These are phyloP conservation scores for Phoenix roebelenii DNA, from an alignment of 176 grass and related monocot species.

Conservation along the genomic window DNA sequence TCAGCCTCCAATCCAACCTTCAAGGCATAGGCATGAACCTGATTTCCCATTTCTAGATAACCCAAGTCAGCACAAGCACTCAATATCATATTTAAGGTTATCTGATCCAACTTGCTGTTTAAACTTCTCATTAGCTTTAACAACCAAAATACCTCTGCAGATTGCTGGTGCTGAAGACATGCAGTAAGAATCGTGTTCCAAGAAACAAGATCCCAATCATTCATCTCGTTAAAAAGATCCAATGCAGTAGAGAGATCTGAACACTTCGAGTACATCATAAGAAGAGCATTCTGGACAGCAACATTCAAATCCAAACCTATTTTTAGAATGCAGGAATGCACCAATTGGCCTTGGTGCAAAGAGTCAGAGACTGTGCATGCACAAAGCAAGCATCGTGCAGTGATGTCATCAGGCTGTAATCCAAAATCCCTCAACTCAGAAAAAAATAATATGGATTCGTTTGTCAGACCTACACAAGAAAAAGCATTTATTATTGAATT, in stretches of 20 bases:
- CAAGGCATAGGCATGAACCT: constrained; percentile 22
- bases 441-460: constrained; percentile 10
- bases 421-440: constrained; percentile 14
- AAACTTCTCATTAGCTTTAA: constrained; percentile 3
- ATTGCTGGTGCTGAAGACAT: constrained; percentile 9
- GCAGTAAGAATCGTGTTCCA: constrained; percentile 24
- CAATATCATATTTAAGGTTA: constrained; percentile 15
- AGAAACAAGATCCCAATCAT: constrained; percentile 17
- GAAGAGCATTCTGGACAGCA: constrained; percentile 12
- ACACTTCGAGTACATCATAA: constrained; percentile 13
- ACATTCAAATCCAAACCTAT: constrained; percentile 8
- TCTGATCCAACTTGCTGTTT: constrained; percentile 11
- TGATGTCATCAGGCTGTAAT: constrained; percentile 18
- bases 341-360: constrained; percentile 1
- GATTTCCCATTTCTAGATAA: constrained; percentile 12
- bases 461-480: constrained; percentile 8
- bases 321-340: constrained; percentile 15
- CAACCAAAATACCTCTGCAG: constrained; percentile 4
- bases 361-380: constrained; percentile 7
- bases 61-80: constrained; percentile 23
- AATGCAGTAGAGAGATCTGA: constrained; percentile 7
- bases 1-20: constrained; percentile 20
- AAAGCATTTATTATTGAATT: constrained; percentile 19
- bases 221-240: constrained; percentile 10
- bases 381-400: constrained; percentile 18